These are phyloP conservation scores for Pleurotus tuoliensis DNA, from an alignment of 768 basidiomycete species.

Conservation along the genomic window DNA sequence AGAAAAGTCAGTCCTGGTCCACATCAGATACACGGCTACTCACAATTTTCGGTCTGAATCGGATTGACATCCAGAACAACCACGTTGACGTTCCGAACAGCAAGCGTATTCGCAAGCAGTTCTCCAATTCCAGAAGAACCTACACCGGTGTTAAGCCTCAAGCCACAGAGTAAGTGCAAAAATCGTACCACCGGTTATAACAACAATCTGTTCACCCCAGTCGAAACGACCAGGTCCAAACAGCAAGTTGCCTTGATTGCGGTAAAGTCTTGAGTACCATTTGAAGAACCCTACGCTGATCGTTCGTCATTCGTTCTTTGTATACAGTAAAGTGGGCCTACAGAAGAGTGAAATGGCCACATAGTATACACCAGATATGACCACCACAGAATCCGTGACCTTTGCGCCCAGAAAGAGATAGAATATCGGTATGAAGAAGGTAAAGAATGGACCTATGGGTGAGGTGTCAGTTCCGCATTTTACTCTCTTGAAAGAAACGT, in stretches of 20 bases:
- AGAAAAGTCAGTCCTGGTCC: background rate
- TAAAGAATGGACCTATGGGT: conserved; percentile 75
- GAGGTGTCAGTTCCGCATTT: background rate
- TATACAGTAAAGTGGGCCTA: conserved; percentile 32
- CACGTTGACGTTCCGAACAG: conserved; percentile 75
- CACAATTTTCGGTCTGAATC: conserved; percentile 73
- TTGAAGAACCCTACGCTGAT: conserved; percentile 52
- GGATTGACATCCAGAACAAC: conserved; percentile 85
- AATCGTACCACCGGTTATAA: conserved; percentile 80
- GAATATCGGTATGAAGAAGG: conserved; percentile 75
- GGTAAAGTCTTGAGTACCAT: conserved; percentile 70
- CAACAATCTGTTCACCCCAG: conserved; percentile 87
- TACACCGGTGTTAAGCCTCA: conserved; percentile 21
- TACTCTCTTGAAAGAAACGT: conserved; percentile 22
- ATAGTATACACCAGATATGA: conserved; percentile 52
- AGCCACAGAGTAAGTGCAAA: background rate
- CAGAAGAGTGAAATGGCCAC: conserved; percentile 61
- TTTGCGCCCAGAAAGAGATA: conserved; percentile 67
- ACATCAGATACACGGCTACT: conserved; percentile 16
- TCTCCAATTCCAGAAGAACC: conserved; percentile 90
- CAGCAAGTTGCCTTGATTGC: conserved; percentile 67
- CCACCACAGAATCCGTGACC: conserved; percentile 45
- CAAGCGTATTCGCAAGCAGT: conserved; percentile 82
- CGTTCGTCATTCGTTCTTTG: too few relatives aligned
- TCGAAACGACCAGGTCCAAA: conserved; percentile 60